phyloP scores from a whole-genome alignment of 345 rosid species.

The Salix suchowensis region DNA sequence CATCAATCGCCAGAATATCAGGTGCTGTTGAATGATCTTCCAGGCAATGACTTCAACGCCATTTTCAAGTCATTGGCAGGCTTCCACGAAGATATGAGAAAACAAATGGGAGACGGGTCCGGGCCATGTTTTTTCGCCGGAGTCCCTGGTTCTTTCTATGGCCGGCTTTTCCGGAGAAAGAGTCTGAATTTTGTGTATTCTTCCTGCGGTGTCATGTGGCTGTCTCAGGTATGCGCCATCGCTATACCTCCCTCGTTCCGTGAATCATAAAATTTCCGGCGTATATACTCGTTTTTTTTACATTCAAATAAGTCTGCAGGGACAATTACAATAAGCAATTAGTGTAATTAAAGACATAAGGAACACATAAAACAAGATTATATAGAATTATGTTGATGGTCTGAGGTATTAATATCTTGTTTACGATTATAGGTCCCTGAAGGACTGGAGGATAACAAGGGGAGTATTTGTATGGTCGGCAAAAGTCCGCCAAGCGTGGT shows the following conservation, averaged over 20 bases:
- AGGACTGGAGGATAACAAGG: constrained; percentile 39
- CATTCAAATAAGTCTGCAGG: too few relatives aligned
- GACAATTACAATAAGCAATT: too few relatives aligned
- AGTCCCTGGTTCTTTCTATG: constrained; percentile 47
- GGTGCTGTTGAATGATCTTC: constrained; percentile 49
- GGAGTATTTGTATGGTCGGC: constrained; percentile 48
- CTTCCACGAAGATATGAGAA: constrained; percentile 17
- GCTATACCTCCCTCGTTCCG: neutral
- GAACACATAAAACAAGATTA: too few relatives aligned
- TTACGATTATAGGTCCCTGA: constrained; percentile 36
- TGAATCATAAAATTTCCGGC: neutral
- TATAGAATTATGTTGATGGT: neutral
- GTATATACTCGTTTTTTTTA: too few relatives aligned
- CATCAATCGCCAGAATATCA: constrained; percentile 34
- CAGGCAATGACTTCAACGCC: constrained; percentile 47
- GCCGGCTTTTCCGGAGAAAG: constrained; percentile 36
- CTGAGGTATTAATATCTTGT: constrained; percentile 24
- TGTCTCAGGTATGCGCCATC: constrained; percentile 30
- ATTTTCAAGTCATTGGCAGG: constrained; percentile 33
- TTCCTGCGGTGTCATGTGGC: constrained; percentile 43
- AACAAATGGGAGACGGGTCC: neutral
- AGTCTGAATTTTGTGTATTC: constrained; percentile 41
- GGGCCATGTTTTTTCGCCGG: constrained; percentile 27
- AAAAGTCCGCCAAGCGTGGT: constrained; percentile 38
- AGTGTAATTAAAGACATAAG: too few relatives aligned